Percentiles rank a stretch among this genome's conserved stretches.
Evolutionary conservation across 2,329 filamentous ascomycete species (phyloP).

Genomic region (Alternaria longipes): DNA sequence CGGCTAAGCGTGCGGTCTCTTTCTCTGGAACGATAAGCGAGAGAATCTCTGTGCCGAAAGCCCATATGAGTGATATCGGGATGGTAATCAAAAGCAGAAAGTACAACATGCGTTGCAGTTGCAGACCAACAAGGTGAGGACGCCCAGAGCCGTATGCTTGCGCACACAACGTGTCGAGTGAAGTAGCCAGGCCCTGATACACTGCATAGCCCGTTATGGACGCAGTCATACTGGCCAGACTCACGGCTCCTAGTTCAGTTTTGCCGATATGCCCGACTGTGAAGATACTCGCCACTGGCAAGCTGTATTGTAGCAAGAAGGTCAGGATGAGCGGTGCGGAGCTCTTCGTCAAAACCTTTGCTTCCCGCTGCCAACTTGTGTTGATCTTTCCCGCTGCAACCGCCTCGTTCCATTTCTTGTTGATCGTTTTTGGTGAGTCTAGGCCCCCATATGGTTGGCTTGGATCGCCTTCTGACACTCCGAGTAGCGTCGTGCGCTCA

Average conservation of each 20-base stretch:
- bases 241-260: conserved; percentile 59
- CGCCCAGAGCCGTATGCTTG: conserved; percentile 94
- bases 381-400: conserved; percentile 81
- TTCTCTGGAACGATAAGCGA: conserved; percentile 72
- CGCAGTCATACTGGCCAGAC: conserved; percentile 59
- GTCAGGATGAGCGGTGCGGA: conserved; percentile 57
- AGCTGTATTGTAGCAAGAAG: conserved; percentile 59
- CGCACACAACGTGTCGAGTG: conserved; percentile 89
- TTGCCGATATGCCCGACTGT: conserved; percentile 61
- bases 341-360: conserved; percentile 74
- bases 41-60: conserved; percentile 72
- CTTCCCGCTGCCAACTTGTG: conserved; percentile 90
- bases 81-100: conserved; percentile 77
- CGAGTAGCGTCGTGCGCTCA: conserved; percentile 62
- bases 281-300: conserved; percentile 59
- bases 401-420: conserved; percentile 68
- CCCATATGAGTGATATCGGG: conserved; percentile 77
- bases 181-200: conserved; percentile 77
- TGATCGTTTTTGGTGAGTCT: conserved; percentile 58
- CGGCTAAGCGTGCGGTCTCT: conserved; percentile 75
- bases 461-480: conserved; percentile 46
- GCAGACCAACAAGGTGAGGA: conserved; percentile 85
- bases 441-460: conserved; percentile 56
- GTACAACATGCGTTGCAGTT: conserved; percentile 81
- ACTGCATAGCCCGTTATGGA: conserved; percentile 60